A percentile compares a stretch with the other conserved stretches of the same genome.
Conservation (phyloP, 2,329 filamentous ascomycete genomes). For the Curvularia sp. region DNA sequence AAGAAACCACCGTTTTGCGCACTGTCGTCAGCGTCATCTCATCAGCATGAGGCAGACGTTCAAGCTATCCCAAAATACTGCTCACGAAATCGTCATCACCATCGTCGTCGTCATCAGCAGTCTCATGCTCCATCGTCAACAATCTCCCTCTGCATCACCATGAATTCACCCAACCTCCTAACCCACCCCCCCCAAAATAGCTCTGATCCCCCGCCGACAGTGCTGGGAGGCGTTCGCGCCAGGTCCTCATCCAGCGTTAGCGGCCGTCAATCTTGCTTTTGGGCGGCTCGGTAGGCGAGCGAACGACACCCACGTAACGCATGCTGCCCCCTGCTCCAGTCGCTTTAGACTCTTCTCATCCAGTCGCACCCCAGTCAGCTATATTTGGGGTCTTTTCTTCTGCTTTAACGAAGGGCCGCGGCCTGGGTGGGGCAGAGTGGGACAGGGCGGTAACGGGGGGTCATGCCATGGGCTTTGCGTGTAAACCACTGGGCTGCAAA, state of each 20-base stretch:
- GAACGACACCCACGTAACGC: constrained; percentile 7
- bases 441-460: constrained; percentile 19
- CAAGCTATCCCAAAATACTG: not conserved
- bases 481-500: constrained; percentile 4
- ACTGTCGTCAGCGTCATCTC: not conserved
- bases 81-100: not conserved
- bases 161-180: not conserved
- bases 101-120: not conserved
- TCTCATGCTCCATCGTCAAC: not conserved
- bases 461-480: constrained; percentile 4
- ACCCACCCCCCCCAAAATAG: not conserved
- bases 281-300: constrained; percentile 26
- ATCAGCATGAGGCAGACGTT: not conserved
- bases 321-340: not conserved
- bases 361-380: constrained; percentile 21
- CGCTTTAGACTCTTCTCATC: constrained; percentile 1
- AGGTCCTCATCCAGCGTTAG: not conserved
- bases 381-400: constrained; percentile 31
- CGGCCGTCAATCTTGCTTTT: not conserved
- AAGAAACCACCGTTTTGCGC: not conserved
- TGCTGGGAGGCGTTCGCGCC: constrained; percentile 12
- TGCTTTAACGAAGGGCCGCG: not conserved
- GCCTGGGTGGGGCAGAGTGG: constrained; percentile 4
- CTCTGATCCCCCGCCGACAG: not conserved
- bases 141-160: not conserved